These are phyloP conservation scores for Hordeum vulgare DNA, from an alignment of 176 grass and related monocot genomes.

Conservation along the genomic window DNA sequence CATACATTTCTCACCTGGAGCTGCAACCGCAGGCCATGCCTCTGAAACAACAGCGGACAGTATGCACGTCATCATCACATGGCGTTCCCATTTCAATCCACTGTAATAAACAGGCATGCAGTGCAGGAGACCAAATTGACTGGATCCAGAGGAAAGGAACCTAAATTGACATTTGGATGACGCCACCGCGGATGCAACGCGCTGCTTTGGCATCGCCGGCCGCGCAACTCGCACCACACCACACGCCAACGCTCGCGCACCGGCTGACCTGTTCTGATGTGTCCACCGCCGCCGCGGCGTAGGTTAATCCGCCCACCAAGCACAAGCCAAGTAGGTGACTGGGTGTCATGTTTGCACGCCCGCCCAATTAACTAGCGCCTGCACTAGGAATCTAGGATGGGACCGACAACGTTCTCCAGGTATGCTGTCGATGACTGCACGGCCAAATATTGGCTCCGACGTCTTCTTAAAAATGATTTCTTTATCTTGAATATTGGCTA, in stretches of 20 bases:
- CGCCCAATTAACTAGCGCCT: neutral
- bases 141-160: neutral
- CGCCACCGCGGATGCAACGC: neutral
- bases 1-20: neutral
- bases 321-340: neutral
- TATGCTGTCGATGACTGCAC: neutral
- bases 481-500: neutral
- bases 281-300: neutral
- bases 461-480: neutral
- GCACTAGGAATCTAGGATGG: neutral
- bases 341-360: neutral
- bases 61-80: neutral
- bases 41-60: neutral
- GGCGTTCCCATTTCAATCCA: neutral
- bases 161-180: neutral
- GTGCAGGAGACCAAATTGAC: slow-evolving; percentile 2
- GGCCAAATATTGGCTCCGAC: too few species aligned
- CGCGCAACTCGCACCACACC: neutral
- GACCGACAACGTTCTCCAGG: neutral
- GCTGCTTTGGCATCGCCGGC: neutral
- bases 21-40: neutral
- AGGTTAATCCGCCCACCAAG: neutral
- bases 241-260: neutral
- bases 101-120: neutral
- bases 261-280: neutral